Conservation (phyloP, 768 basidiomycete species). For the Porpolomopsis calyptriformis region DNA sequence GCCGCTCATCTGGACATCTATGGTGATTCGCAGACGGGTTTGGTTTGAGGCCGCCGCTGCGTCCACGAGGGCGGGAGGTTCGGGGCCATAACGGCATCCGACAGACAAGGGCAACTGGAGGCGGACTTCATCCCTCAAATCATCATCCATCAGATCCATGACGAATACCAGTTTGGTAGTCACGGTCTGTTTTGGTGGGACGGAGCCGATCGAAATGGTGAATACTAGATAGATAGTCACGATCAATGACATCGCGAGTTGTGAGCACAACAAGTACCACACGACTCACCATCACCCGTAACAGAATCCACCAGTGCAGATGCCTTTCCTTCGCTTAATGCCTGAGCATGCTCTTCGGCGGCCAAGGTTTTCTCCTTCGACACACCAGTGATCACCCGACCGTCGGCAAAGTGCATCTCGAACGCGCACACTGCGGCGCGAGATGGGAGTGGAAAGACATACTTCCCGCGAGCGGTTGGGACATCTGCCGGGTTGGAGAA, state of each 20-base stretch:
- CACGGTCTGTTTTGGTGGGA: slow-evolving; percentile 33
- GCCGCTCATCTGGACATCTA: slow-evolving; percentile 41
- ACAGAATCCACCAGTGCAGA: slow-evolving; percentile 40
- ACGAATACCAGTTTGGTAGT: slow-evolving; percentile 37
- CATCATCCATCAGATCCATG: slow-evolving; percentile 43
- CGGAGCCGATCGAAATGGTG: slow-evolving; percentile 46
- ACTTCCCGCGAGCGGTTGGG: slow-evolving; percentile 37
- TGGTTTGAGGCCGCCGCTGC: slow-evolving; percentile 18
- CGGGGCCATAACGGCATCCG: slow-evolving; percentile 41
- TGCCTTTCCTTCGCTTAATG: slow-evolving; percentile 27
- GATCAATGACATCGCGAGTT: neutral
- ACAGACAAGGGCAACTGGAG: slow-evolving; percentile 44
- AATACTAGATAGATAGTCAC: slow-evolving; percentile 30
- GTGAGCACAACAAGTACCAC: neutral
- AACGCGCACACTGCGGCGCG: slow-evolving; percentile 47
- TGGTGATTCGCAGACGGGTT: slow-evolving; percentile 30
- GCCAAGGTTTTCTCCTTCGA: slow-evolving; percentile 41
- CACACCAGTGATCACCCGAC: slow-evolving; percentile 31
- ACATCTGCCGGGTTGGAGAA: slow-evolving; percentile 29
- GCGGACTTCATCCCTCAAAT: slow-evolving; percentile 34
- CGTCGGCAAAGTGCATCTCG: slow-evolving; percentile 35
- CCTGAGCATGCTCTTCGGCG: slow-evolving; percentile 27
- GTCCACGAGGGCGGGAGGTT: slow-evolving; percentile 27
- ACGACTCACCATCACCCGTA: slow-evolving; percentile 38
- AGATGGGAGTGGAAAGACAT: slow-evolving; percentile 50